Conservation (phyloP, 2,329 filamentous ascomycete genomes). For the Xylaria digitata region DNA sequence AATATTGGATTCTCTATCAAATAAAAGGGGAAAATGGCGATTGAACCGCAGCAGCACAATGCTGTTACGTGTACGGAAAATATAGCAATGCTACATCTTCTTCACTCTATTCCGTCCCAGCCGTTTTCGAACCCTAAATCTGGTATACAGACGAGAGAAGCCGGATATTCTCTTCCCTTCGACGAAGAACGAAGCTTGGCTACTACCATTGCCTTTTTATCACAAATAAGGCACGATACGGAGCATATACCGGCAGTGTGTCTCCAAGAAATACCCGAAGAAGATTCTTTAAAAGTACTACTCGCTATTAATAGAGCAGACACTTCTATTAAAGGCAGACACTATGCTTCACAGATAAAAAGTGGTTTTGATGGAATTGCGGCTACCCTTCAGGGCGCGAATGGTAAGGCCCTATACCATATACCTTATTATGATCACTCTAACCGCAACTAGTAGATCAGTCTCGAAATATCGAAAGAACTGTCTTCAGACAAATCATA, state of each 20-base stretch:
- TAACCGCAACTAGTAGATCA: neutral
- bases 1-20: neutral
- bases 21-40: slow-evolving; percentile 1
- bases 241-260: slow-evolving; percentile 53
- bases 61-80: slow-evolving; percentile 44
- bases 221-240: slow-evolving; percentile 45
- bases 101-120: slow-evolving; percentile 44
- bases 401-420: slow-evolving; percentile 3
- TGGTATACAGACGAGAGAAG: slow-evolving; percentile 8
- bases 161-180: slow-evolving; percentile 48
- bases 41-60: slow-evolving; percentile 2
- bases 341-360: slow-evolving; percentile 6
- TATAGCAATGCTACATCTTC: slow-evolving; percentile 45
- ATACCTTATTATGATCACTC: neutral
- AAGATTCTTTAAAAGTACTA: slow-evolving; percentile 44
- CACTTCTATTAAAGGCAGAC: neutral
- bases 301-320: slow-evolving; percentile 52
- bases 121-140: slow-evolving; percentile 38
- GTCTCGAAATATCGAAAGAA: slow-evolving; percentile 33
- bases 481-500: slow-evolving; percentile 37
- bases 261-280: slow-evolving; percentile 43
- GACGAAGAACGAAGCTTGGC: slow-evolving; percentile 49
- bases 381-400: neutral
- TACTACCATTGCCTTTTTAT: slow-evolving; percentile 51
- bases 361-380: slow-evolving; percentile 16